A percentile compares a stretch with the other conserved stretches of the same genome.
Conservation (phyloP, 2,329 filamentous ascomycete genomes). For the Polytolypa hystricis region DNA sequence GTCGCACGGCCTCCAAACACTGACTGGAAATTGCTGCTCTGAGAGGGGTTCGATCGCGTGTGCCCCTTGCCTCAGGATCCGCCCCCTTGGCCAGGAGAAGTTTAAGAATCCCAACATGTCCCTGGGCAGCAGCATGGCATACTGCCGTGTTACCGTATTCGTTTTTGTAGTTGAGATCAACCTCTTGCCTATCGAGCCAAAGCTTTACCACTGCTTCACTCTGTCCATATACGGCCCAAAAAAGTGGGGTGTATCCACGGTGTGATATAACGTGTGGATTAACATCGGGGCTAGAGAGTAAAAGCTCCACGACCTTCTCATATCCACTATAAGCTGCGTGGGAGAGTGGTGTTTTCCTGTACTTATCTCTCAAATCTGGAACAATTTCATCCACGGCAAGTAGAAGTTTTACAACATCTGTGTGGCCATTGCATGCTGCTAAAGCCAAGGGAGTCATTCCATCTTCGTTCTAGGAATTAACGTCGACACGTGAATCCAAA, state of each 20-base stretch:
- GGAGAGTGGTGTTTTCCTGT: conserved; percentile 7
- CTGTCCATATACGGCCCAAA: too few relatives aligned
- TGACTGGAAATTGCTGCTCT: too few relatives aligned
- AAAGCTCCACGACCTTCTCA: not conserved
- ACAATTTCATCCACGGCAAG: conserved; percentile 3
- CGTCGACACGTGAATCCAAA: not conserved
- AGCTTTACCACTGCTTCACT: not conserved
- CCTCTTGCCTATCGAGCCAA: not conserved
- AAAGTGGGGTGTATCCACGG: too few relatives aligned
- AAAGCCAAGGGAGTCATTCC: not conserved
- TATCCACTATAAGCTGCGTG: conserved; percentile 5
- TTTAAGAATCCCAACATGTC: not conserved
- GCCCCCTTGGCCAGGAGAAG: not conserved
- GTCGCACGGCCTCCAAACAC: not conserved
- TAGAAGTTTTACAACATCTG: not conserved
- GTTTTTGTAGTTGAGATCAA: conserved; percentile 4
- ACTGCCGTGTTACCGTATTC: conserved; percentile 4
- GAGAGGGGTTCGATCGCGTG: not conserved
- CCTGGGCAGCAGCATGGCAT: conserved; percentile 1
- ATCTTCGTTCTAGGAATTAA: not conserved
- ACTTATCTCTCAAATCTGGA: conserved; percentile 2
- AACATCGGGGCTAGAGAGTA: too few relatives aligned
- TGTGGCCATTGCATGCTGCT: not conserved
- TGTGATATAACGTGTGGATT: too few relatives aligned
- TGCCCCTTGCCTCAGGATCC: not conserved